Conservation (phyloP, 129 eudicot genomes). For the Escallonia rubra region DNA sequence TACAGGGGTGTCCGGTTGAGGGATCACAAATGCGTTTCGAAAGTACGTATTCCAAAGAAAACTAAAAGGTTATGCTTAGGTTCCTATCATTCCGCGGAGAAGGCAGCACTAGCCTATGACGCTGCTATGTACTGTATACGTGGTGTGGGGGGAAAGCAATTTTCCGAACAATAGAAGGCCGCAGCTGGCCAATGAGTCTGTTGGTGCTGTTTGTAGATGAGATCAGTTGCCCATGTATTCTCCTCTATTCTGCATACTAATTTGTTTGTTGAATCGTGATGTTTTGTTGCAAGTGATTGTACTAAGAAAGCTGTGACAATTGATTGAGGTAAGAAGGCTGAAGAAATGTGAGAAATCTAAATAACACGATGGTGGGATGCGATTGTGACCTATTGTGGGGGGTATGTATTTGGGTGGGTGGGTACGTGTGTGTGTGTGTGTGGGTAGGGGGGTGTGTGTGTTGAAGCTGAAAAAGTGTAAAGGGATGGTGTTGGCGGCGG, state of each 20-base stretch:
- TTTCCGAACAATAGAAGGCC: slow-evolving; percentile 5
- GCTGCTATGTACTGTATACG: background rate
- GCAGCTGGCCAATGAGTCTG: background rate
- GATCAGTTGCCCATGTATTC: background rate
- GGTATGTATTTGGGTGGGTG: too few species aligned
- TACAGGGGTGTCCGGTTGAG: slow-evolving; percentile 2
- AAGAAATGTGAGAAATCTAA: too few species aligned
- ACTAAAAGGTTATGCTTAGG: background rate
- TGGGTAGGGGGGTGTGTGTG: too few species aligned
- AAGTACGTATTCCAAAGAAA: background rate
- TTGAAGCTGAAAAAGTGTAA: too few species aligned
- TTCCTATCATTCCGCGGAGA: background rate
- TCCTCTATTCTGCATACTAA: background rate
- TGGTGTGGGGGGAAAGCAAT: background rate
- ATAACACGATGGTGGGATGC: too few species aligned
- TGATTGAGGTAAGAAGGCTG: too few species aligned
- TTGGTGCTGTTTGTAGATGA: background rate
- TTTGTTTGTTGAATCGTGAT: too few species aligned
- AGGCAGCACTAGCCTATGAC: background rate
- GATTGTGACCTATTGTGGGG: too few species aligned
- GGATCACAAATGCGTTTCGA: background rate
- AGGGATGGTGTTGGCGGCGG: too few species aligned
- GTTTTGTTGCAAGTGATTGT: too few species aligned
- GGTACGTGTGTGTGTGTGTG: too few species aligned
- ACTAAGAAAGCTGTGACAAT: too few species aligned